A percentile compares a stretch with the other conserved stretches of the same genome.
phyloP scores from a whole-genome alignment of 768 basidiomycete species.

The Rhodotorula babjevae region DNA sequence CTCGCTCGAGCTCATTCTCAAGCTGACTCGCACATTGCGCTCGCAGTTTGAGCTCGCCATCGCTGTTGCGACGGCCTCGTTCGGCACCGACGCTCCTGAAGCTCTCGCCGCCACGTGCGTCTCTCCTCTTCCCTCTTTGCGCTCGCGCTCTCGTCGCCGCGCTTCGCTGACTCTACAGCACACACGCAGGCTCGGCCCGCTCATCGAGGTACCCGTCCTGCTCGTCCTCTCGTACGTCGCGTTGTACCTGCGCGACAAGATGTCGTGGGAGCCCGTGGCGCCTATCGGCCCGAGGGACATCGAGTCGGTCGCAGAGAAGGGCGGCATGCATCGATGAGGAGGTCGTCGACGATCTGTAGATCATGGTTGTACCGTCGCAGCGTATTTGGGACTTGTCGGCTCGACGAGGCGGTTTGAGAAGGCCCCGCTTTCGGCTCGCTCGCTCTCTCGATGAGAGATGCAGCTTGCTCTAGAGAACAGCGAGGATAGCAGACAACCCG shows the following conservation, averaged over 20 bases:
- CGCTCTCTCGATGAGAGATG: too few relatives aligned
- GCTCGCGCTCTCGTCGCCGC: not conserved
- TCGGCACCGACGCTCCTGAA: constrained; percentile 70
- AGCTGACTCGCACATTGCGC: not conserved
- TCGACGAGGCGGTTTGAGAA: too few relatives aligned
- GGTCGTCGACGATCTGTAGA: too few relatives aligned
- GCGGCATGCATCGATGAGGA: too few relatives aligned
- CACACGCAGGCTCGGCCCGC: constrained; percentile 31
- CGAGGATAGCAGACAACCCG: too few relatives aligned
- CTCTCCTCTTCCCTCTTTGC: constrained; percentile 22
- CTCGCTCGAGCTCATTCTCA: too few relatives aligned
- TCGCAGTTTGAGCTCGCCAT: constrained; percentile 66
- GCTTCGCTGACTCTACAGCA: constrained; percentile 2
- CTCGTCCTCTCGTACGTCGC: constrained; percentile 65
- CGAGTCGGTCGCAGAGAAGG: too few relatives aligned
- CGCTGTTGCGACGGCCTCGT: constrained; percentile 71
- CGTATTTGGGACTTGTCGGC: too few relatives aligned
- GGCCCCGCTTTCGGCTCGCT: too few relatives aligned
- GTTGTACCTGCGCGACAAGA: constrained; percentile 50
- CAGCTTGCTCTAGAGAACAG: too few relatives aligned
- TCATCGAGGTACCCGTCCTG: constrained; percentile 61
- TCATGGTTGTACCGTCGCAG: too few relatives aligned
- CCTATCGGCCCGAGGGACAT: too few relatives aligned
- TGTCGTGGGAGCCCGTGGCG: constrained; percentile 49
- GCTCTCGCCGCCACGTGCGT: constrained; percentile 67